Percentiles rank a stretch among this genome's conserved stretches.
Conservation (phyloP, 495 filamentous ascomycete species). For the Gamarada debralockiae region DNA sequence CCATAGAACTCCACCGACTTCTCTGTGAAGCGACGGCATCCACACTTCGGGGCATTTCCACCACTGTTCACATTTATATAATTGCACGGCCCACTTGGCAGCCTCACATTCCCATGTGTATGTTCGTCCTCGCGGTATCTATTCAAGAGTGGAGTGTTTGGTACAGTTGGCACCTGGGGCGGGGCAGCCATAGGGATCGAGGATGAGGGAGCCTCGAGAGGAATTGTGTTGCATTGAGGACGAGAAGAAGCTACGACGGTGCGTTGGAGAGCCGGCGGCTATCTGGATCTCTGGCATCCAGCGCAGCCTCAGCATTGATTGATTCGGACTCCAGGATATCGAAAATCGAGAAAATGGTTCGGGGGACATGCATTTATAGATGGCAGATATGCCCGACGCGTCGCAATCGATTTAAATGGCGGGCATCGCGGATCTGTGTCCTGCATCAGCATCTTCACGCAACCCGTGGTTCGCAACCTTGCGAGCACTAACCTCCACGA, state of each 20-base stretch:
- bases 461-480: not conserved
- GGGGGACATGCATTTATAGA: conserved; percentile 1
- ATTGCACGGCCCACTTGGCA: conserved; percentile 58
- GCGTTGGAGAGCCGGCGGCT: conserved; percentile 19
- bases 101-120: conserved; percentile 27
- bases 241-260: conserved; percentile 1
- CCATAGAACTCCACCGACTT: conserved; percentile 14
- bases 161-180: conserved; percentile 34
- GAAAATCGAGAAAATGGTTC: not conserved
- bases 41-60: conserved; percentile 46
- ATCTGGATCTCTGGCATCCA: conserved; percentile 2
- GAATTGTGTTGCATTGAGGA: conserved; percentile 21
- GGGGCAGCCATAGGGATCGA: conserved; percentile 44
- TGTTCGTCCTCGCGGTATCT: conserved; percentile 41
- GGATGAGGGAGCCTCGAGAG: conserved; percentile 5
- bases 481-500: not conserved
- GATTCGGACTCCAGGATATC: not conserved
- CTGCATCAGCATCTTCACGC: conserved; percentile 4
- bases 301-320: conserved; percentile 7
- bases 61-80: conserved; percentile 49
- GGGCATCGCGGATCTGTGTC: conserved; percentile 19
- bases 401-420: conserved; percentile 19
- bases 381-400: conserved; percentile 9
- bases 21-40: conserved; percentile 51
- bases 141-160: conserved; percentile 43